Base-by-base conservation (phyloP, 306 rosid species). In the Abrus pulchellus region DNA sequence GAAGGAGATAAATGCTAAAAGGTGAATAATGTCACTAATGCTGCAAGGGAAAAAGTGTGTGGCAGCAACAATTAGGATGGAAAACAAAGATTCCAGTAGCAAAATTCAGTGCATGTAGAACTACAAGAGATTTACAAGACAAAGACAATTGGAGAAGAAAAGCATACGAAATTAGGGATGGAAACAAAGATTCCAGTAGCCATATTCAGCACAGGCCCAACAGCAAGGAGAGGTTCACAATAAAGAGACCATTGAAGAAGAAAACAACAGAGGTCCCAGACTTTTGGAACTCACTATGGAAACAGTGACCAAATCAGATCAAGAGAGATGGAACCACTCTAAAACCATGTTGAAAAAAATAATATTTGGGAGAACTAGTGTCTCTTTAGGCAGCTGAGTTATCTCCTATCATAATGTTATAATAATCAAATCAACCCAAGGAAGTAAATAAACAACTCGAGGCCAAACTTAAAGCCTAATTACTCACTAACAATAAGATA, bases 381-480 rank as follows among this genome's bases (percentile, higher is more conserved):
- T 27, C 7, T 1, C 34, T 4, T 11, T 20, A 43, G 47, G 47
- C 47, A 3, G 47, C 7, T 43, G 1, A 43, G 7, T 30, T 20
- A 14, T 54, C 29, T 55, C 34, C 33, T 20, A 55, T 7, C 62
- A 55, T 7, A 49, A 32, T 70, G 47, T 5, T 7, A 66, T 3
- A 41, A 32, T 13, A 50, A 65, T 54, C 74, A 54, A 78, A 41
- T 68, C 56, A 66, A 54, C 9, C 9, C n/a, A 43, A 9, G 60
- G 61, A 68, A 49, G 9, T 1, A 56, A 41, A n/a, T 44, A 20
- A 78, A 20, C 60, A 68, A 9, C 55, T 44, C 60, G 14, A 56
- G 29, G 40, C 29, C 69, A 56, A 56, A 78, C n/a, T 56, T n/a
- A 56, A 68, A 68, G 38, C 12, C 67, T 40, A 78, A n/a, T 67